Evolutionary conservation across 2,329 filamentous ascomycete species (phyloP), one percentile per base, ranked within the genome.

Genomic region (Beauveria sp.): DNA sequence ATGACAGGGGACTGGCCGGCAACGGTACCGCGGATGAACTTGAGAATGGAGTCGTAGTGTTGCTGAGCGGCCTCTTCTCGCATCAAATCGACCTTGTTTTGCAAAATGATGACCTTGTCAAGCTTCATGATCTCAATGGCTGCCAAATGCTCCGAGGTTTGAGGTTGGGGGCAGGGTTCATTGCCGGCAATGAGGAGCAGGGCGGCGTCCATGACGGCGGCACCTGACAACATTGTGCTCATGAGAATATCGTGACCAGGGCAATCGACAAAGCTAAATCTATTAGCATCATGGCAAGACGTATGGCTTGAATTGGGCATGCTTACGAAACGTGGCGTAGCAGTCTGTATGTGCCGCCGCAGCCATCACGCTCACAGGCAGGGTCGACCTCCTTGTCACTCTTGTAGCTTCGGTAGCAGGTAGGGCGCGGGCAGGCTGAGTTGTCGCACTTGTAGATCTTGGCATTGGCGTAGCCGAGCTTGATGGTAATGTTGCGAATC

Each of bases 71-170:
- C 91, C 74, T 97, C 93, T 82, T 97, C 91, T 70, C 92, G 86
- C 92, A 99, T 97, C 69, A 99, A 79, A 74, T 99, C 94, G 71
- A 99, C 94, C 85, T 99, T 99, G 82, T 99, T 99, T 79, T 99
- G 94, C 63, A 99, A 85, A 72, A 99, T 97, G 75, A 99, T 96
- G 77, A 99, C 97, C 80, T 99, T 96, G 77, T 96, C 92, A 66
- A 99, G 86, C 84, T 99, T 99, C 94, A 99, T 99, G 74, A 99
- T 99, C 78, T 99, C 94, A 73, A 99, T 97, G 67, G 94, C 94
- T 67, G 94, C 94, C 80, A 99, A 83, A 83, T 99, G 94, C 80
- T 99, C 94, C 26, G 93, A 97, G 20, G 94, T 99, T 79, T 99
- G 94, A 55, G 94, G 94, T 77, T 99, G 94, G 40, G 94, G 94